Evolutionary conservation across 2,329 filamentous ascomycete species (phyloP).

Genomic region (Aplosporella prunicola): DNA sequence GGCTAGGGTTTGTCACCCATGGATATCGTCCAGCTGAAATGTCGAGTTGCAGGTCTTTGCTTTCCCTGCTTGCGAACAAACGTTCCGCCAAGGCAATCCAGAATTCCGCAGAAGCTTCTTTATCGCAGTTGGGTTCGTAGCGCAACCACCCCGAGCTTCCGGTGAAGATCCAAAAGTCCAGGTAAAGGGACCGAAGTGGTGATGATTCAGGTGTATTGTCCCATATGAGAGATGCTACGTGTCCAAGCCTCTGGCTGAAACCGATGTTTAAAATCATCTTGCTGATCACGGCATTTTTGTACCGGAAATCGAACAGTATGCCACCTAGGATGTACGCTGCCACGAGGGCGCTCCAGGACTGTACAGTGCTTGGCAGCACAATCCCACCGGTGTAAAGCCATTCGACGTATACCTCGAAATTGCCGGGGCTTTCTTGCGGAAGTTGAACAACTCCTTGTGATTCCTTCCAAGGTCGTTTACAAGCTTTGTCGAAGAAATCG

Average conservation of each 20-base stretch:
- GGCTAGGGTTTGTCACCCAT: no score
- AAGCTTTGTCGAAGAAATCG: slow-evolving; percentile 4
- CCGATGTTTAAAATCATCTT: no score
- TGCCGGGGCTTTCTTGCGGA: background rate
- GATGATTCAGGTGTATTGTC: background rate
- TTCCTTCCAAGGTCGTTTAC: slow-evolving; percentile 9
- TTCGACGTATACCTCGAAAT: slow-evolving; percentile 9
- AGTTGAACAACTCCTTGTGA: slow-evolving; percentile 4
- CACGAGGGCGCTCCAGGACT: slow-evolving; percentile 10
- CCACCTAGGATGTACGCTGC: slow-evolving; percentile 18
- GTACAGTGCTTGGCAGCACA: background rate
- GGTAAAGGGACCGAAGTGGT: background rate
- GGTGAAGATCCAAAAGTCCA: no score
- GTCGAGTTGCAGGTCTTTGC: no score
- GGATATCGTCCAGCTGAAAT: no score
- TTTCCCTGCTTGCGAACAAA: no score
- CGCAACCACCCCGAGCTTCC: no score
- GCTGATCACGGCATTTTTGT: slow-evolving; percentile 18
- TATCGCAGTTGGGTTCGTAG: no score
- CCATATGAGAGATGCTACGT: background rate
- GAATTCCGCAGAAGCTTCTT: no score
- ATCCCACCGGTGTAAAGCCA: slow-evolving; percentile 12
- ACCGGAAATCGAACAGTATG: slow-evolving; percentile 16
- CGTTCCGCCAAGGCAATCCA: no score
- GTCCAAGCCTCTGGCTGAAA: no score